Percentiles rank a stretch among this genome's conserved stretches.
Evolutionary conservation across 2,329 filamentous ascomycete genomes (phyloP).

Genomic region (Trichoderma afroharzianum): DNA sequence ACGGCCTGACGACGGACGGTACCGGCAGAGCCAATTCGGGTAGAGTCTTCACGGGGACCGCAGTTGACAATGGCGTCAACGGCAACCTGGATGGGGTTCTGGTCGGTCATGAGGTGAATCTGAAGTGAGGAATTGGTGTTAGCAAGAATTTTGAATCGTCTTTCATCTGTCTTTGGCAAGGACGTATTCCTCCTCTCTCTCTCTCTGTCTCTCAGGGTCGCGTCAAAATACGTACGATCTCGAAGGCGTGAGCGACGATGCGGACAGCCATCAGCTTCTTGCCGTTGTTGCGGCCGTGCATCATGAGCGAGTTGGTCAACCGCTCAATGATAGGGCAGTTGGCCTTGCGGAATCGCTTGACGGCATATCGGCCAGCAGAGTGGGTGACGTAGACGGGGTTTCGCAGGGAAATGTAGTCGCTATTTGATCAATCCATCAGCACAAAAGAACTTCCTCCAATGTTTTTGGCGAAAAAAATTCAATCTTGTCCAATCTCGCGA

Average conservation of each 20-base stretch:
- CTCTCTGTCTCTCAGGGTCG: neutral
- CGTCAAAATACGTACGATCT: conserved; percentile 74
- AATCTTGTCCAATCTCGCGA: conserved; percentile 4
- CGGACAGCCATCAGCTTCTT: conserved; percentile 99
- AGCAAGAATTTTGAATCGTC: conserved; percentile 20
- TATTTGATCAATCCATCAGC: conserved; percentile 44
- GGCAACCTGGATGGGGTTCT: conserved; percentile 99
- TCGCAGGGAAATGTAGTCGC: conserved; percentile 99
- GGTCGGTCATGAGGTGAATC: conserved; percentile 99
- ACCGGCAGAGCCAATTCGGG: conserved; percentile 98
- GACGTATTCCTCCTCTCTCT: neutral
- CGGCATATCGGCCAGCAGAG: conserved; percentile 96
- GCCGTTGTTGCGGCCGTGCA: conserved; percentile 99
- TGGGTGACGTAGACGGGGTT: conserved; percentile 98
- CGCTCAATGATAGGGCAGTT: conserved; percentile 99
- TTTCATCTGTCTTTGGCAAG: neutral
- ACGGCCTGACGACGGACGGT: conserved; percentile 99
- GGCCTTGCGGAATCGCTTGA: conserved; percentile 99
- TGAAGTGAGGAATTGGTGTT: conserved; percentile 38
- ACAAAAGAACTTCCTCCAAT: conserved; percentile 17
- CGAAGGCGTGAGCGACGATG: conserved; percentile 98
- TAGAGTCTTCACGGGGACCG: conserved; percentile 99
- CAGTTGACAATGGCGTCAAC: conserved; percentile 99
- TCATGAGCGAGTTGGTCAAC: conserved; percentile 99
- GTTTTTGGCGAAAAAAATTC: neutral